phyloP scores from a whole-genome alignment of 2,329 filamentous ascomycete species.

The Fusarium albosuccineum region DNA sequence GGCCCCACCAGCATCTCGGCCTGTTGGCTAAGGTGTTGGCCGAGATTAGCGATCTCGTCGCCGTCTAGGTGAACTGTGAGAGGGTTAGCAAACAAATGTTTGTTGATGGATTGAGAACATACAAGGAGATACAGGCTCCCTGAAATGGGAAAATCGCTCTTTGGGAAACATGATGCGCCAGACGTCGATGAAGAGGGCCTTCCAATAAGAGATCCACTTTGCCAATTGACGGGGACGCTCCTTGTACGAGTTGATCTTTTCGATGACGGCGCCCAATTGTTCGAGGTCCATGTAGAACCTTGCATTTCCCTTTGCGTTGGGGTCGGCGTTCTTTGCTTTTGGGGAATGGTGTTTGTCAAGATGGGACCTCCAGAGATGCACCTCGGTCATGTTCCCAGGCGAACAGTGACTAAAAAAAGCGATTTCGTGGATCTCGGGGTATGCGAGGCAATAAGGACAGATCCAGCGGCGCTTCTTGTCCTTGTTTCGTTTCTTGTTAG shows the following conservation, averaged over 20 bases:
- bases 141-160: neutral
- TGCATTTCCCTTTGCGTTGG: neutral
- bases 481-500: neutral
- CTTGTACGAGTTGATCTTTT: neutral
- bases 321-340: neutral
- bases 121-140: neutral
- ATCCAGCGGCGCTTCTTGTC: neutral
- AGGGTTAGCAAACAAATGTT: neutral
- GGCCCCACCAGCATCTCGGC: neutral
- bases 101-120: neutral
- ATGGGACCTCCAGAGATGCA: neutral
- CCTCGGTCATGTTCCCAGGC: too few species aligned
- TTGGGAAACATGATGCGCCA: constrained; percentile 3
- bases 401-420: neutral
- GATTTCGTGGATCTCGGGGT: neutral
- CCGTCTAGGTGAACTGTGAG: neutral
- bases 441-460: constrained; percentile 8
- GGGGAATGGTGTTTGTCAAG: neutral
- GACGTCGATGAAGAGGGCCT: neutral
- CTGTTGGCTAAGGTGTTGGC: neutral
- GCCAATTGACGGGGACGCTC: neutral
- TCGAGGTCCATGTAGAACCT: neutral
- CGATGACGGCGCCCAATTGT: neutral
- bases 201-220: neutral
- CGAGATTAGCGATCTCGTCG: neutral